Evolutionary conservation across 2,329 filamentous ascomycete genomes (phyloP).

Genomic region (Clarireedia monteithiana): DNA sequence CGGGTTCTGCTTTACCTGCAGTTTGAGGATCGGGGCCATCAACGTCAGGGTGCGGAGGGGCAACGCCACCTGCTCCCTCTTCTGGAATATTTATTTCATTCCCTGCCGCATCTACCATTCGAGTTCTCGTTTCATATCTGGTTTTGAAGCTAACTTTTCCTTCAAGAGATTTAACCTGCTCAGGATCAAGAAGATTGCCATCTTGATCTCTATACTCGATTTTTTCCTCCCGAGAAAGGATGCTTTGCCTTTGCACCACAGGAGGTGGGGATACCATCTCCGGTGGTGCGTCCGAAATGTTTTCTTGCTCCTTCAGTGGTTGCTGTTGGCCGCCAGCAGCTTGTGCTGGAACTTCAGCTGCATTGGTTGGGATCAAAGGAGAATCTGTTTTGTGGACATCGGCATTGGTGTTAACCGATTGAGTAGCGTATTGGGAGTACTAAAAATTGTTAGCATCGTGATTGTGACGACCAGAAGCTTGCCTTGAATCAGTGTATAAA

Average conservation of each 20-base stretch:
- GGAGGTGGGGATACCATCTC: conserved; percentile 19
- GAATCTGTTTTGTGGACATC: conserved; percentile 26
- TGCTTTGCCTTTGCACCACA: conserved; percentile 20
- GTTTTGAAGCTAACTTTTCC: conserved; percentile 96
- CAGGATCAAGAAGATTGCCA: conserved; percentile 77
- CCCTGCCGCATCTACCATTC: conserved; percentile 70
- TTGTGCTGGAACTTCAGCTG: conserved; percentile 18
- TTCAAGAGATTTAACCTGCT: conserved; percentile 75
- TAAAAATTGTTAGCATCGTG: conserved; percentile 18
- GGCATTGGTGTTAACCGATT: conserved; percentile 18
- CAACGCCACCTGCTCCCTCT: conserved; percentile 17
- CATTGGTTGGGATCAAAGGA: conserved; percentile 23
- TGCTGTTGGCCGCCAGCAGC: conserved; percentile 21
- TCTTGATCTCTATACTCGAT: conserved; percentile 93
- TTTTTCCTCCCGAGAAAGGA: conserved; percentile 57
- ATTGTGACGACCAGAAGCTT: neutral
- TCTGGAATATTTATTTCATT: conserved; percentile 52
- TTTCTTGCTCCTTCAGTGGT: conserved; percentile 19
- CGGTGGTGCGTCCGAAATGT: conserved; percentile 26
- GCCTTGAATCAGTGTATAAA: conserved; percentile 28
- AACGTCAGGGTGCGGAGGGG: conserved; percentile 33
- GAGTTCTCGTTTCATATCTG: conserved; percentile 88
- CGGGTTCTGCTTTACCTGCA: conserved; percentile 31
- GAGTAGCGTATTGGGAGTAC: conserved; percentile 31
- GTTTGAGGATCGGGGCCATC: conserved; percentile 55